Evolutionary conservation across 1,284 basidiomycete genomes (phyloP).

Genomic region (Trichosporon sp.): DNA sequence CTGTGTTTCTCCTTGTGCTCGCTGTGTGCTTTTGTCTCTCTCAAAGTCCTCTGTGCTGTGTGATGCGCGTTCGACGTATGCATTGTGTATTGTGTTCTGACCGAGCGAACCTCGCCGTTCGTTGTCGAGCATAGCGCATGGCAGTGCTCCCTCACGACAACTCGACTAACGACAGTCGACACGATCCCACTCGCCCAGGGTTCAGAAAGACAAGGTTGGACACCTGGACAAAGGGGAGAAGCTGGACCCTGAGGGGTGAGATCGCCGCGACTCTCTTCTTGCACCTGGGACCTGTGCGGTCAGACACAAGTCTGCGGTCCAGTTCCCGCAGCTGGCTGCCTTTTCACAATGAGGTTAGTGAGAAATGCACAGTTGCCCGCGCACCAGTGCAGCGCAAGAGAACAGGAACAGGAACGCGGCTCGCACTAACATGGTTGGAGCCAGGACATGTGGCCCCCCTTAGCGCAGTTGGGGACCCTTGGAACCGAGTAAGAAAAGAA

Average conservation of each 20-base stretch:
- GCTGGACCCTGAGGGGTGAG: background rate
- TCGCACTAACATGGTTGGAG: background rate
- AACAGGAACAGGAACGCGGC: background rate
- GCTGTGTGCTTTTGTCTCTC: background rate
- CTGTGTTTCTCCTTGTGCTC: background rate
- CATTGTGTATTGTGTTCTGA: too few relatives aligned
- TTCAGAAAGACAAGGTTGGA: background rate
- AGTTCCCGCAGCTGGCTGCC: background rate
- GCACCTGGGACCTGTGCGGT: too few relatives aligned
- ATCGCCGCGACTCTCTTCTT: background rate
- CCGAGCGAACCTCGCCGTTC: background rate
- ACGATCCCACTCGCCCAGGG: background rate
- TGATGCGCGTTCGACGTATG: background rate
- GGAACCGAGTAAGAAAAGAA: background rate
- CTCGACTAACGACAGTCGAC: too few relatives aligned
- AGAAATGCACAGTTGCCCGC: background rate
- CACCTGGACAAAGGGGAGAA: background rate
- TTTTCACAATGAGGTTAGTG: background rate
- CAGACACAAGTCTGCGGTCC: background rate
- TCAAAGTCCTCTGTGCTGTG: background rate
- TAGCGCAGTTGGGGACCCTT: background rate
- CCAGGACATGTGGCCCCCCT: background rate
- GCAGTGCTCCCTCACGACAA: background rate
- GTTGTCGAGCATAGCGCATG: background rate
- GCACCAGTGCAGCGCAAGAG: too few relatives aligned